Evolutionary conservation across 75 land plant species (phyloP), one percentile per base, ranked within the genome.

Genomic region (Gnetum montanum): DNA sequence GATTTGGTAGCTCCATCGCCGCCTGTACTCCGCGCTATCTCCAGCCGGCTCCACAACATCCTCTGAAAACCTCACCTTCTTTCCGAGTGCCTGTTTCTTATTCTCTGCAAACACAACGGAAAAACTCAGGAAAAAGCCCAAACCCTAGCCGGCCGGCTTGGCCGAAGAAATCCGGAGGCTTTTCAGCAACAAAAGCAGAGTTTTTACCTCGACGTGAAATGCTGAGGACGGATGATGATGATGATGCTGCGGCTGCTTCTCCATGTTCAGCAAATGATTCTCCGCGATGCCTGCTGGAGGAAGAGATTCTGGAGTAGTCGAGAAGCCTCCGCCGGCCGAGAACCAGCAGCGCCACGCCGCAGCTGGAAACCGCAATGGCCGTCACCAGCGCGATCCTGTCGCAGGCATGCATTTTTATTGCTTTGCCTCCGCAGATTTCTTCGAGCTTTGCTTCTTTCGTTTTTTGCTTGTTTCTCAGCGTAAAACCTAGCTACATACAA

Each of bases 51-150:
- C 55, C 8, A 52, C 55, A 1, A 52, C 55, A 52, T 52, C 36
- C 18, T 52, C 55, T 19, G 36, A 52, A 52, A 52, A 52, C 35
- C 55, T 11, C 36, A 52, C 55, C 34, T 52, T 52, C 36, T 52
- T 52, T 24, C 31, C 55, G 15, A 10, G 20, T 19, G 31, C 33
- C 36, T 25, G 23, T 11, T 29, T 50, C 30, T 52, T 52, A 4
- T 52, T 36, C 33, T 34, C 4, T 27, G 2, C 4, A 30, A 1
- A 8, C 54, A 18, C 43, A 38, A 8, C 0, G n/a, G 3, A 40
- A 6, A 4, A 40, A 40, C 43, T 40, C 16, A 13, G n/a, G n/a
- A 40, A 13, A 40, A 0, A 40, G n/a, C n/a, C n/a, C 13, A 13
- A 8, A 36, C 16, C 43, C 13, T 13, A 16, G 16, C 4, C 13